Conservation (phyloP, 2,329 filamentous ascomycete species). For the Metarhizium brunneum region DNA sequence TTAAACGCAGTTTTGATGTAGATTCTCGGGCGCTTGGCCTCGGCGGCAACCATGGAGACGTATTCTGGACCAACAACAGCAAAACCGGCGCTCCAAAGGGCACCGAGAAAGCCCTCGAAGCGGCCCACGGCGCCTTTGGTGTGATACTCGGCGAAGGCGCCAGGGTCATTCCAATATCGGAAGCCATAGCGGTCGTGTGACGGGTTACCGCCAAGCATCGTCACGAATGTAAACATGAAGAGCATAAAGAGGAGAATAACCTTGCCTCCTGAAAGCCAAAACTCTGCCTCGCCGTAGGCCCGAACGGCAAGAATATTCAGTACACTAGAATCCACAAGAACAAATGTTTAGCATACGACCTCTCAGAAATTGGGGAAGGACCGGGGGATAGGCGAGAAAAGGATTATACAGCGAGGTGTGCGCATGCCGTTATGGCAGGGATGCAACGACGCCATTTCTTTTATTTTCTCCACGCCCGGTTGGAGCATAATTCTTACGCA, state of each 20-base stretch:
- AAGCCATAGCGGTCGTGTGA: constrained; percentile 60
- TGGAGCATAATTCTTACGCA: constrained; percentile 33
- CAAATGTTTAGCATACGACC: constrained; percentile 18
- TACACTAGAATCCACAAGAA: constrained; percentile 23
- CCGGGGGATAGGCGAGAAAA: not conserved
- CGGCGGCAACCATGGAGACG: constrained; percentile 59
- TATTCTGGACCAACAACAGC: constrained; percentile 60
- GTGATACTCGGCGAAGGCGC: constrained; percentile 41
- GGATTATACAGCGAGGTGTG: not conserved
- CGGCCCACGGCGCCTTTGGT: constrained; percentile 52
- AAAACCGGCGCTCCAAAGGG: constrained; percentile 55
- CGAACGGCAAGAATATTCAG: constrained; percentile 59
- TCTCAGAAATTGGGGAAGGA: constrained; percentile 2
- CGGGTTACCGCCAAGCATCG: constrained; percentile 72
- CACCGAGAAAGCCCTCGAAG: constrained; percentile 62
- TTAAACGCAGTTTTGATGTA: constrained; percentile 63
- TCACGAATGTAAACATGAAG: constrained; percentile 68
- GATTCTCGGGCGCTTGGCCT: constrained; percentile 53
- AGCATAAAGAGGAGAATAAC: constrained; percentile 57
- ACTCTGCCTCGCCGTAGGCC: constrained; percentile 64
- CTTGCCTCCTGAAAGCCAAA: constrained; percentile 56
- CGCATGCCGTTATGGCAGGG: not conserved
- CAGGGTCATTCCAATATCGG: constrained; percentile 48
- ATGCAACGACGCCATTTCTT: not conserved
- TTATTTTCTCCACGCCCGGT: not conserved